Conservation (phyloP, 1,284 basidiomycete species). For the Ustilago nuda region DNA sequence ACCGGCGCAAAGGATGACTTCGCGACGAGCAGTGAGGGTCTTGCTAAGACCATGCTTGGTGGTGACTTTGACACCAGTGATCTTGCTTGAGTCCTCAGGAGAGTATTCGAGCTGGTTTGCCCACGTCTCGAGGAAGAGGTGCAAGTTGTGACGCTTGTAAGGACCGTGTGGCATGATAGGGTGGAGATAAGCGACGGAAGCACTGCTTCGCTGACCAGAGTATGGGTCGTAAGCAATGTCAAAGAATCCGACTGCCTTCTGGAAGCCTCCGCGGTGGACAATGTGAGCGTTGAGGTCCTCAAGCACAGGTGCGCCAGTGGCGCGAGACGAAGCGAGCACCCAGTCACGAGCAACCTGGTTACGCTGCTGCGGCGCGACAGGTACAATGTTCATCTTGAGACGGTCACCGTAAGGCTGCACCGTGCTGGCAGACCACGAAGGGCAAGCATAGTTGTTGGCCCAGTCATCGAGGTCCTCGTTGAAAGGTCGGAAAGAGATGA, state of each 20-base stretch:
- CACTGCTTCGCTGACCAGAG: constrained; percentile 64
- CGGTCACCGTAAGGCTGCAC: constrained; percentile 69
- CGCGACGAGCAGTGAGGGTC: constrained; percentile 61
- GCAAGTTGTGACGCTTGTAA: constrained; percentile 66
- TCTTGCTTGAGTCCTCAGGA: constrained; percentile 41
- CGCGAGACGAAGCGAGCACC: constrained; percentile 60
- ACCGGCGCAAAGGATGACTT: constrained; percentile 68
- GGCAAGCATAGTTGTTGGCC: constrained; percentile 65
- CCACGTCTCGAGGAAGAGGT: constrained; percentile 70
- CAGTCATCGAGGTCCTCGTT: constrained; percentile 69
- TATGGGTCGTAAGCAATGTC: constrained; percentile 69
- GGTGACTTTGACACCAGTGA: constrained; percentile 58
- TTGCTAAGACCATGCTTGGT: constrained; percentile 60
- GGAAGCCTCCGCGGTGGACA: constrained; percentile 62
- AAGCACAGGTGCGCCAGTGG: constrained; percentile 65
- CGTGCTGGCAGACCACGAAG: constrained; percentile 59
- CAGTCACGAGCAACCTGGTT: constrained; percentile 69
- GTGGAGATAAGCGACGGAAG: constrained; percentile 69
- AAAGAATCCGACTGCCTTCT: constrained; percentile 68
- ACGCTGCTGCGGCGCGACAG: constrained; percentile 68
- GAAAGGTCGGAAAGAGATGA: constrained; percentile 70
- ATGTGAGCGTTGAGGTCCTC: constrained; percentile 68
- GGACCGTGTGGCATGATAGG: constrained; percentile 69
- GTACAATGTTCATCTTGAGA: constrained; percentile 69
- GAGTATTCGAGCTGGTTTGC: constrained; percentile 58